Base-by-base conservation (phyloP, 495 filamentous ascomycete genomes). In the Neurospora sp. region DNA sequence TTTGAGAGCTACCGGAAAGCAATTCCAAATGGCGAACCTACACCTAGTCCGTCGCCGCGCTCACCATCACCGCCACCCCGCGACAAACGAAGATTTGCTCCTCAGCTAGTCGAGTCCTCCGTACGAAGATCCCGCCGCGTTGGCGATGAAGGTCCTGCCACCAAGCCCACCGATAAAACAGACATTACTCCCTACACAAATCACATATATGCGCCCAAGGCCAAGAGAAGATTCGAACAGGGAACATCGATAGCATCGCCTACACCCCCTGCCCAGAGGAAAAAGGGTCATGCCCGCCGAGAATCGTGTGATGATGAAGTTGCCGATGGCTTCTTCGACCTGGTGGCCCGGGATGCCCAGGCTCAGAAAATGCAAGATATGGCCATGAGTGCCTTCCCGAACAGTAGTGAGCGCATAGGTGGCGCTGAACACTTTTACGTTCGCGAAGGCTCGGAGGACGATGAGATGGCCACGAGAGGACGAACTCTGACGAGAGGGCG, bases 261-360 rank as follows among this genome's bases (percentile, higher is more conserved):
- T 40, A 45, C 74, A 37, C 27, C 53, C 12, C 53, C 53, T 35
- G 27, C 31, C 12, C 53, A 35, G 39, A 68, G 74, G 59, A 71
- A 53, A 10, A 79, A 73, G 73, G 78, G 75, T 2, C 79, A 80
- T 40, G 75, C 80, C 42, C 82, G 85, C 59, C 77, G 90, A 84
- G 85, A 91, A 84, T 83, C 85, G 69, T 89, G 89, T 69, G 90
- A 94, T 80, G 90, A 90, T 42, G 84, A 88, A 73, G 89, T 92
- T 72, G 89, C 90, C 61, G 90, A 89, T 14, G 94, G 93, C 75
- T 81, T 97, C 48, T 86, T 95, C 20, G 88, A 90, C 27, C 82
- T 97, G 70, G 92, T 93, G 27, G 91, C 91, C 45, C 88, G 87
- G 70, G 90, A 92, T 72, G 92, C 92, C 16, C 89, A 94, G 78